Base-by-base conservation (phyloP, 305 asterid species). In the Nicotiana rustica region DNA sequence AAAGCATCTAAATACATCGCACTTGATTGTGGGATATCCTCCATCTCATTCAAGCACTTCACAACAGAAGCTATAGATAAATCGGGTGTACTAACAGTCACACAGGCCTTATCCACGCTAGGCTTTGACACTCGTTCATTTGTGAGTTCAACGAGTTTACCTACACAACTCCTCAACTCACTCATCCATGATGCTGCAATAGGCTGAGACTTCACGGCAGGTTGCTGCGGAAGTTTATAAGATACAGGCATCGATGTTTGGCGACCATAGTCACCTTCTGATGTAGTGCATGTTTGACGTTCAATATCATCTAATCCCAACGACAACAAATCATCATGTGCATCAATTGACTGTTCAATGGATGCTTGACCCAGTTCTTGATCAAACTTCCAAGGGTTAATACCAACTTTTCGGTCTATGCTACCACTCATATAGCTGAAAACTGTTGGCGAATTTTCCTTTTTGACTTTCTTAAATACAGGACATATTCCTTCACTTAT, bases 1-100 rank as follows among this genome's bases (percentile, higher is more conserved):
- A 96, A 85, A 18, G 98, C 99, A 82, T 96, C 99, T 49, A 96
- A 84, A 87, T 93, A 96, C 95, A 94, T 92, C 78, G 92, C 96
- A 61, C 99, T 93, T 15, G 98, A 85, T 86, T 89, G 92, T 2
- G 93, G 90, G n/a, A 96, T 93, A 82, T 94, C 98, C 84, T 86
- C 93, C 91, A 94, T 90, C 84, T 93, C 96, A 61, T 91, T 94
- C 94, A 96, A 87, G 84, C 91, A 89, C 90, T 61, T 93, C 0
- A 96, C 78, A 71, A 92, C 96, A 60, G 89, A 85, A 67, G 93
- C 84, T 41, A 94, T 68, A 5, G 99, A 96, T 85, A 92, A 90
- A 87, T 94, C 97, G 0, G 96, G 92, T 68, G 84, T 79, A 29
- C 68, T 41, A 38, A 18, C 73, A 13, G 86, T 79, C 10, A 77